These are phyloP conservation scores for Musa itinerans DNA, from an alignment of 176 grass and related monocot genomes.

Conservation along the genomic window DNA sequence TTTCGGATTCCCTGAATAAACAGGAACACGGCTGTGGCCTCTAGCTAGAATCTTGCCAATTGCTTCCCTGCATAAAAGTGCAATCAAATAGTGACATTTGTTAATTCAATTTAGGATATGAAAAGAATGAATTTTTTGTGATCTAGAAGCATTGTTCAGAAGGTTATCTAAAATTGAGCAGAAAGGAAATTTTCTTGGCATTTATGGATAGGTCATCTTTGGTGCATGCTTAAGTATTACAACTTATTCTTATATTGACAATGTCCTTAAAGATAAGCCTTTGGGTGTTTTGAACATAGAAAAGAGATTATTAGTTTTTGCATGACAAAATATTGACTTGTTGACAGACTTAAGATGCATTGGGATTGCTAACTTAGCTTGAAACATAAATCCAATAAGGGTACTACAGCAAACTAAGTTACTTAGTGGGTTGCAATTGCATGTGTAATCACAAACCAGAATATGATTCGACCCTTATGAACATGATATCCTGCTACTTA, in stretches of 20 bases:
- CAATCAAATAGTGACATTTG: neutral
- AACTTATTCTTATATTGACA: neutral
- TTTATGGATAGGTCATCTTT: neutral
- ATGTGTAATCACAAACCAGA: too few relatives aligned
- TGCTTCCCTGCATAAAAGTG: constrained; percentile 73
- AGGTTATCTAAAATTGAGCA: neutral
- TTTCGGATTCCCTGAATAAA: constrained; percentile 82
- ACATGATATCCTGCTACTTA: too few relatives aligned
- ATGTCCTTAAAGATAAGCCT: neutral
- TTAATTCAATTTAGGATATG: neutral
- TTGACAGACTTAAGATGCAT: neutral
- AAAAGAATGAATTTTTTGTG: neutral
- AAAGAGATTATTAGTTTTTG: neutral
- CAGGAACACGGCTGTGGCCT: constrained; percentile 96
- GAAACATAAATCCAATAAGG: too few relatives aligned
- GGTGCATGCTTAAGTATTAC: neutral
- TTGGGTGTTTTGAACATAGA: neutral
- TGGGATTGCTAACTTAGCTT: too few relatives aligned
- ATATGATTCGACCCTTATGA: too few relatives aligned
- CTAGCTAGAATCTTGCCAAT: constrained; percentile 99
- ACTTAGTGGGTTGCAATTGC: too few relatives aligned
- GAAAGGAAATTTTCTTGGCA: neutral
- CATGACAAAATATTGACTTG: neutral
- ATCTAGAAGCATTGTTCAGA: neutral
- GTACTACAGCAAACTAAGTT: too few relatives aligned